Percentiles rank a stretch among this genome's conserved stretches.
phyloP scores from a whole-genome alignment of 2,329 filamentous ascomycete species.

The Hymenoscyphus fraxineus region DNA sequence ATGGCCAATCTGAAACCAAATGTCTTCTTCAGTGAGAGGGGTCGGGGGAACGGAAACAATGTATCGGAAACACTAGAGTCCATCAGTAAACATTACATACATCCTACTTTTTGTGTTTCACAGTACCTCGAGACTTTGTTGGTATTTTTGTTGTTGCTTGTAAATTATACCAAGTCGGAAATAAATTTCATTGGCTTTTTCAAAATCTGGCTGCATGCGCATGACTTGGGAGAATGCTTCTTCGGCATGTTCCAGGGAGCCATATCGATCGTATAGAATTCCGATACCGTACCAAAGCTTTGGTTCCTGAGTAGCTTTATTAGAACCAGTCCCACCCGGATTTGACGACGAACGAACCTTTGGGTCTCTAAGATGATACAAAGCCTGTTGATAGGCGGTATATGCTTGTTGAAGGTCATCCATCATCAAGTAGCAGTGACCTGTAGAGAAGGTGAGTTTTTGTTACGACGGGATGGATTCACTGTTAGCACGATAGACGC shows the following conservation, averaged over 20 bases:
- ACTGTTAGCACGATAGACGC: slow-evolving; percentile 34
- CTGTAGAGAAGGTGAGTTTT: slow-evolving; percentile 42
- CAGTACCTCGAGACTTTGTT: slow-evolving; percentile 82
- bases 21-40: slow-evolving; percentile 93
- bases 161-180: slow-evolving; percentile 99
- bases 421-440: slow-evolving; percentile 99
- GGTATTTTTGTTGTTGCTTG: slow-evolving; percentile 95
- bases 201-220: slow-evolving; percentile 95
- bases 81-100: slow-evolving; percentile 18
- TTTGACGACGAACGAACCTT: slow-evolving; percentile 56
- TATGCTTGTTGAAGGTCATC: slow-evolving; percentile 97
- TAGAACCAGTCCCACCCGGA: slow-evolving; percentile 12
- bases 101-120: slow-evolving; percentile 11
- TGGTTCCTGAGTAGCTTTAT: slow-evolving; percentile 61
- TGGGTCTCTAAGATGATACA: slow-evolving; percentile 88
- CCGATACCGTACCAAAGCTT: slow-evolving; percentile 99
- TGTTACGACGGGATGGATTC: slow-evolving; percentile 11
- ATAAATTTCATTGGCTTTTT: slow-evolving; percentile 99
- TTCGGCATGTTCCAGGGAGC: slow-evolving; percentile 93
- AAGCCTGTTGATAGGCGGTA: slow-evolving; percentile 89
- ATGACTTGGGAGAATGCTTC: slow-evolving; percentile 98
- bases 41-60: slow-evolving; percentile 91
- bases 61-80: slow-evolving; percentile 85
- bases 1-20: slow-evolving; percentile 99
- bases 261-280: slow-evolving; percentile 94